Evolutionary conservation across 192 early-diverging fungal genomes (phyloP).

Genomic region (Entomortierella beljakovae): DNA sequence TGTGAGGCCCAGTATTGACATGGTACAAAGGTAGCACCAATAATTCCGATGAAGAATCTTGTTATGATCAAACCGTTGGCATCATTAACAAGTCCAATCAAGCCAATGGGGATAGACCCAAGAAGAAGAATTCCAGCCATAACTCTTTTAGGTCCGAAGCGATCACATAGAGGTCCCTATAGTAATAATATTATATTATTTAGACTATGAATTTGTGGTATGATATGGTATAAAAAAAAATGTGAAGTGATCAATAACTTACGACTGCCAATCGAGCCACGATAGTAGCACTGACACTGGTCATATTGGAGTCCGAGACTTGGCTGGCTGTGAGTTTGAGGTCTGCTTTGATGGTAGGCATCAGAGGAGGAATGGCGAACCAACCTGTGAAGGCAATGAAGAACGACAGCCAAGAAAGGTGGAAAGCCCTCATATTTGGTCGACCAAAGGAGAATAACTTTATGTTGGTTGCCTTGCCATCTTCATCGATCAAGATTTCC

Average conservation of each 20-base stretch:
- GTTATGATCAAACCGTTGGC: constrained; percentile 58
- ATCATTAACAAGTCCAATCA: constrained; percentile 58
- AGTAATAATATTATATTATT: neutral
- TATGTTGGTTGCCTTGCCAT: constrained; percentile 53
- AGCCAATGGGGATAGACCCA: constrained; percentile 65
- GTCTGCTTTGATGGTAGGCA: constrained; percentile 65
- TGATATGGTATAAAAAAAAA: too few relatives aligned
- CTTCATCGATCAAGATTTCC: constrained; percentile 36
- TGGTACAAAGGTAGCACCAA: constrained; percentile 76
- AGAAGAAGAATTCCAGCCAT: constrained; percentile 66
- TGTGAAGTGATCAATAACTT: neutral
- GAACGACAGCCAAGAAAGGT: constrained; percentile 57
- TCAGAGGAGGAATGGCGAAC: constrained; percentile 72
- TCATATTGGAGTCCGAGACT: constrained; percentile 59
- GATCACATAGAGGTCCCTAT: constrained; percentile 58
- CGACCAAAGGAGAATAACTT: constrained; percentile 37
- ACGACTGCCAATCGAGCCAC: constrained; percentile 62
- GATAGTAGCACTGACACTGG: constrained; percentile 68
- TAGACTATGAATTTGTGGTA: constrained; percentile 28
- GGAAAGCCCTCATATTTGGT: constrained; percentile 54
- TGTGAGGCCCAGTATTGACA: constrained; percentile 78
- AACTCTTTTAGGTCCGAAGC: constrained; percentile 57
- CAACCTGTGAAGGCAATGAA: constrained; percentile 61
- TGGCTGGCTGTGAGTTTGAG: constrained; percentile 59
- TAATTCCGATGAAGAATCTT: constrained; percentile 69